Percentiles rank a stretch among this genome's conserved stretches.
Conservation (phyloP, 1,284 basidiomycete species). For the Apiotrichum montevideense region DNA sequence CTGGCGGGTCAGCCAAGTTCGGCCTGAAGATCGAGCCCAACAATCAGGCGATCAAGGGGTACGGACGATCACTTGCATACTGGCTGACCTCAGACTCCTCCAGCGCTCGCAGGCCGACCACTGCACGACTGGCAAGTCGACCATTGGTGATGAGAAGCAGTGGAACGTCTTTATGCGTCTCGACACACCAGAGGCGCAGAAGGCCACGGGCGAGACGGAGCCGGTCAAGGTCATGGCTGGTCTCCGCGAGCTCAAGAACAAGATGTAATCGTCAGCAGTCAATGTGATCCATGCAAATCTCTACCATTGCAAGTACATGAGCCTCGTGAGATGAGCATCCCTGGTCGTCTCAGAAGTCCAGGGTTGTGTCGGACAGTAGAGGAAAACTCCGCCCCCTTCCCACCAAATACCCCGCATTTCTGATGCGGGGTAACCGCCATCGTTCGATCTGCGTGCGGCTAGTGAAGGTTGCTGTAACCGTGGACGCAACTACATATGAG, state of each 20-base stretch:
- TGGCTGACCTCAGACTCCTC: conserved; percentile 22
- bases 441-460: neutral
- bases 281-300: too few species aligned
- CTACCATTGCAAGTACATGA: too few species aligned
- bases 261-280: conserved; percentile 47
- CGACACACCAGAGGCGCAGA: conserved; percentile 38
- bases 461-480: too few species aligned
- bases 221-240: conserved; percentile 61
- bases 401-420: neutral
- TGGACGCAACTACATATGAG: too few species aligned
- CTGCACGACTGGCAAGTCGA: conserved; percentile 47
- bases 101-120: conserved; percentile 33
- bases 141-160: conserved; percentile 52
- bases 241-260: conserved; percentile 78
- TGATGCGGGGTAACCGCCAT: neutral
- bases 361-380: too few species aligned
- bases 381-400: neutral
- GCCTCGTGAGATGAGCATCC: too few species aligned
- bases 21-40: conserved; percentile 40
- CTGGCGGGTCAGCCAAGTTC: conserved; percentile 54
- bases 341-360: too few species aligned
- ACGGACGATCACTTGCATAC: neutral
- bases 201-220: conserved; percentile 49
- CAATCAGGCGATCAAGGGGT: conserved; percentile 40
- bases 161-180: conserved; percentile 52